These are phyloP conservation scores for Xylariaceae sp. DNA, from an alignment of 2,329 filamentous ascomycete genomes.

Conservation along the genomic window DNA sequence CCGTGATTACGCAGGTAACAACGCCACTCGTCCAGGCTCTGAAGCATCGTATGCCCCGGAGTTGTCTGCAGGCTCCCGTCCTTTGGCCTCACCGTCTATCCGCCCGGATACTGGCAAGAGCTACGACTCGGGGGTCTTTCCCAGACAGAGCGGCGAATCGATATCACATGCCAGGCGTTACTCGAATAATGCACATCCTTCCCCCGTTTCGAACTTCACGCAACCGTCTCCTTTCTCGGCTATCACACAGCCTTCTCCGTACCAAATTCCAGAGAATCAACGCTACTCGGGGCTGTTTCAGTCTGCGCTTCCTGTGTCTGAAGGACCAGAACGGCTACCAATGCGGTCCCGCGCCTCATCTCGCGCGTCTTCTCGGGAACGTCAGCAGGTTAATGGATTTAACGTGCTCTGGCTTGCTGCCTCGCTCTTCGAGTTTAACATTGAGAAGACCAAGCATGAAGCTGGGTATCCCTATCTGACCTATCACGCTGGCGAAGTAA, in stretches of 20 bases:
- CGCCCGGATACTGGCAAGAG: slow-evolving; percentile 55
- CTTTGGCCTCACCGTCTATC: slow-evolving; percentile 36
- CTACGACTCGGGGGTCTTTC: slow-evolving; percentile 43
- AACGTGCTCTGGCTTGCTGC: slow-evolving; percentile 85
- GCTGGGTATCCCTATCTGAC: slow-evolving; percentile 93
- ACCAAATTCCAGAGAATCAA: slow-evolving; percentile 36
- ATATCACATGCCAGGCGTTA: slow-evolving; percentile 39
- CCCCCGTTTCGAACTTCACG: slow-evolving; percentile 16
- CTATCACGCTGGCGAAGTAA: slow-evolving; percentile 84
- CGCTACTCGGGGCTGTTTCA: slow-evolving; percentile 75
- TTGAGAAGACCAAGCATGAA: slow-evolving; percentile 83
- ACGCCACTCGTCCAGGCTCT: slow-evolving; percentile 46
- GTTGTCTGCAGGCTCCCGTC: slow-evolving; percentile 38
- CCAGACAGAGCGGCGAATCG: slow-evolving; percentile 47
- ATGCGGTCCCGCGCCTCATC: slow-evolving; percentile 52
- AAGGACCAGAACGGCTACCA: slow-evolving; percentile 48
- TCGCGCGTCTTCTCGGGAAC: slow-evolving; percentile 52
- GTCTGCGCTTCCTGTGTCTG: slow-evolving; percentile 75
- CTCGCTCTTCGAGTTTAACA: slow-evolving; percentile 94
- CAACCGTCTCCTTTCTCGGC: too few species aligned
- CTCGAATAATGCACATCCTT: slow-evolving; percentile 48
- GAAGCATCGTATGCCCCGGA: slow-evolving; percentile 51
- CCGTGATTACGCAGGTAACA: slow-evolving; percentile 41
- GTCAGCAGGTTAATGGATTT: slow-evolving; percentile 48
- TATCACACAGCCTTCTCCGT: slow-evolving; percentile 45